A percentile compares a stretch with the other conserved stretches of the same genome.
Evolutionary conservation across 257 asterid genomes (phyloP).

Genomic region (Solanum infundibuliforme): DNA sequence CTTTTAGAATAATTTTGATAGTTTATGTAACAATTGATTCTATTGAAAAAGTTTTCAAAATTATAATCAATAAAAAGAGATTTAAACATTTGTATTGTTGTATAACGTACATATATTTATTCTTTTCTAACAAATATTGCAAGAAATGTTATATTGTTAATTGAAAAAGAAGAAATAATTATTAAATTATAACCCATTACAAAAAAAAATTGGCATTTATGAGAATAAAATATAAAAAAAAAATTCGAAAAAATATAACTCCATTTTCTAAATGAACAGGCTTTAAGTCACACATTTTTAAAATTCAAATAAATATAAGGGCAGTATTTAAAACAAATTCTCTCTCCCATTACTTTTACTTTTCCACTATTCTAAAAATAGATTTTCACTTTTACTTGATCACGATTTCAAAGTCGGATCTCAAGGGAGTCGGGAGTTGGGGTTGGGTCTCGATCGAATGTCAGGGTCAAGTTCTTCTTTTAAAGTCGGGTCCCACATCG

Average conservation of each 20-base stretch:
- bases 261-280: neutral
- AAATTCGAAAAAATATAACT: neutral
- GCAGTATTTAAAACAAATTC: neutral
- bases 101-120: too few relatives aligned
- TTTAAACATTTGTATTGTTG: neutral
- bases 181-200: neutral
- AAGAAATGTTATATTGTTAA: neutral
- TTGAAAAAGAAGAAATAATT: too few relatives aligned
- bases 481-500: neutral
- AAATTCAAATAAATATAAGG: neutral
- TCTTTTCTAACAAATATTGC: neutral
- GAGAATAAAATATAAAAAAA: neutral
- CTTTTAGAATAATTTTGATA: too few relatives aligned
- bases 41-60: too few relatives aligned
- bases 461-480: neutral
- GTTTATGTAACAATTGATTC: too few relatives aligned
- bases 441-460: neutral
- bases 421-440: too few relatives aligned
- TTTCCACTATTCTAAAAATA: too few relatives aligned
- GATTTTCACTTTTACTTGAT: neutral
- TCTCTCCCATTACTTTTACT: neutral
- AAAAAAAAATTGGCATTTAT: too few relatives aligned
- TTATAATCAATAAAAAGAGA: too few relatives aligned
- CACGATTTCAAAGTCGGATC: neutral
- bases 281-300: too few relatives aligned